Evolutionary conservation across 768 basidiomycete species (phyloP), one percentile per base, ranked within the genome.

Genomic region (Leccinum arenicola): DNA sequence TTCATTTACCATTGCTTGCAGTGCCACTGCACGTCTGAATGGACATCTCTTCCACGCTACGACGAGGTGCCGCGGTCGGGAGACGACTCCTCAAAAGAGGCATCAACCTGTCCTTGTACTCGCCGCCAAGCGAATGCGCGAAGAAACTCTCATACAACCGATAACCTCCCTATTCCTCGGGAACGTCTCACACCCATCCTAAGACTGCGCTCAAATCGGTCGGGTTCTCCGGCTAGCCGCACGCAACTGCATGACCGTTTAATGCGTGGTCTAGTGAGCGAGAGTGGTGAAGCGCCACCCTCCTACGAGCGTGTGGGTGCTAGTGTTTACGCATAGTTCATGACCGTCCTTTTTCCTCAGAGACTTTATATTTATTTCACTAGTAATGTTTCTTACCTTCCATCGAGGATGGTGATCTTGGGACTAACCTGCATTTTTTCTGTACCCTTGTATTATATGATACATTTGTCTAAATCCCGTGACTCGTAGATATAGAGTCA

Each of bases 271-370:
- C 85, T 88, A 70, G 89, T 90, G 71, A 89, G 82, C 50, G 87
- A 89, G 66, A 77, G 79, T 17, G 95, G 95, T 7, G 94, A 97
- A 70, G 82, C 83, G 8, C 95, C 95, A 1, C 95, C 95, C 23
- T 57, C 60, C 4, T 70, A 70, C 52, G 63, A 65, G 12, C 29
- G 11, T 31, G 19, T 45, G 11, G n/a, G 45, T 36, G 55, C 23
- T n/a, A 19, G 11, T 29, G 27, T 40, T 23, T 10, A 10, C 17
- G 40, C 31, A 10, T 63, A 54, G 14, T 36, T 36, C 14, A 36
- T 36, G 35, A 10, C 0, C 47, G 33, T n/a, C 12, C 2, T 25
- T 11, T 21, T 38, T 4, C 15, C 29, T 25, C 4, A 40, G 38
- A 33, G 23, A 17, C 17, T 15, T 6, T 51, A n/a, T 31, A 51